phyloP scores from a whole-genome alignment of 306 rosid species.

The Canavalia ensiformis region DNA sequence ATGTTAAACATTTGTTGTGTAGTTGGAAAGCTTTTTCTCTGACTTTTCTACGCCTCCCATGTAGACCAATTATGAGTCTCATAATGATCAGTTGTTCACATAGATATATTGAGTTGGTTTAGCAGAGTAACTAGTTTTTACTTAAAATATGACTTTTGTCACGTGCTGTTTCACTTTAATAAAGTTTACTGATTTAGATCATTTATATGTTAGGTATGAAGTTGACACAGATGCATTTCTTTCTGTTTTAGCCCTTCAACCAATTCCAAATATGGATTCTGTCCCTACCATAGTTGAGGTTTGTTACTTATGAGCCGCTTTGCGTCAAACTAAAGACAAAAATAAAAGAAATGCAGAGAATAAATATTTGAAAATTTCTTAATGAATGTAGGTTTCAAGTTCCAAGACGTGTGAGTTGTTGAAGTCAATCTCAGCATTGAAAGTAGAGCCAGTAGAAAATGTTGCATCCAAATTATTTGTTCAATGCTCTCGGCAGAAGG shows the following conservation, averaged over 20 bases:
- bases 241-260: slow-evolving; percentile 95
- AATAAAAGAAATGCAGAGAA: background rate
- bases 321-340: slow-evolving; percentile 18
- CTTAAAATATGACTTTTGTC: background rate
- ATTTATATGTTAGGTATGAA: slow-evolving; percentile 75
- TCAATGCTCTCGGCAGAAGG: slow-evolving; percentile 98
- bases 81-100: slow-evolving; percentile 13
- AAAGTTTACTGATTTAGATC: slow-evolving; percentile 56
- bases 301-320: slow-evolving; percentile 46
- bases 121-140: slow-evolving; percentile 21
- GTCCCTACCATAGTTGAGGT: slow-evolving; percentile 96
- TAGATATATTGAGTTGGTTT: slow-evolving; percentile 20
- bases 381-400: slow-evolving; percentile 85
- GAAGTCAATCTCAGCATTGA: slow-evolving; percentile 85
- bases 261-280: slow-evolving; percentile 82
- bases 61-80: slow-evolving; percentile 18
- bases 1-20: background rate
- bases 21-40: slow-evolving; percentile 4
- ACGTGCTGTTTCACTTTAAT: slow-evolving; percentile 35
- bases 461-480: slow-evolving; percentile 95
- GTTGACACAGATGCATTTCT: slow-evolving; percentile 99
- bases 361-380: slow-evolving; percentile 44
- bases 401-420: slow-evolving; percentile 85
- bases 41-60: slow-evolving; percentile 16
- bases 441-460: slow-evolving; percentile 91